Evolutionary conservation across 257 asterid genomes (phyloP), one percentile per base, ranked within the genome.

Genomic region (Fraxinus pennsylvanica): DNA sequence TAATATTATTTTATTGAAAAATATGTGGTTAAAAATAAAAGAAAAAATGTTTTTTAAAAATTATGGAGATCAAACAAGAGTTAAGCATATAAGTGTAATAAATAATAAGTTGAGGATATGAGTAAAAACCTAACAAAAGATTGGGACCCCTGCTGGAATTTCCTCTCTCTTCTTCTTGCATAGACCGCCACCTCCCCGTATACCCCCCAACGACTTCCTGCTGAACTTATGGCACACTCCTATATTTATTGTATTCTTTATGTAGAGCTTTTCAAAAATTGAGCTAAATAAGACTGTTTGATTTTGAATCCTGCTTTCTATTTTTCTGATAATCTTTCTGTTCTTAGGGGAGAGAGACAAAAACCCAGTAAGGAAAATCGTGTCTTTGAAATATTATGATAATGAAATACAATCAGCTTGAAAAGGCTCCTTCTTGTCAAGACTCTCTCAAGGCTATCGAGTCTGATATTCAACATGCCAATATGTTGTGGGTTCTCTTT

Each of bases 401-500:
- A 83, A 84, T 85, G 86, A 83, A 82, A 68, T 87, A 81, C 73
- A 80, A 76, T 70, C 87, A 86, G 81, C 76, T 86, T 67, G 88
- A 79, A 22, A 81, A 82, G 72, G 81, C 85, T 70, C 82, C 82
- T 67, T 86, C 91, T 74, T 89, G 82, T 72, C 81, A 84, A 61
- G 91, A 86, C 75, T 86, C 89, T 77, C 74, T 87, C 9, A 79
- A 80, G 83, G 88, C 81, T 32, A 74, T 89, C 36, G 84, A 89
- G 83, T 86, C 89, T 74, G 90, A 89, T 35, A 79, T 89, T 73
- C 88, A 86, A 63, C 89, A 87, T 78, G 94, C 94, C 74, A 89
- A 89, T 86, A 63, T 76, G 76, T 71, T 89, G 91, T 89, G 81
- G 68, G 90, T 84, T 85, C 47, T 77, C 17, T 21, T 7, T 74